These are phyloP conservation scores for Chlorophyllum brunneum DNA, from an alignment of 768 basidiomycete genomes.

Conservation along the genomic window DNA sequence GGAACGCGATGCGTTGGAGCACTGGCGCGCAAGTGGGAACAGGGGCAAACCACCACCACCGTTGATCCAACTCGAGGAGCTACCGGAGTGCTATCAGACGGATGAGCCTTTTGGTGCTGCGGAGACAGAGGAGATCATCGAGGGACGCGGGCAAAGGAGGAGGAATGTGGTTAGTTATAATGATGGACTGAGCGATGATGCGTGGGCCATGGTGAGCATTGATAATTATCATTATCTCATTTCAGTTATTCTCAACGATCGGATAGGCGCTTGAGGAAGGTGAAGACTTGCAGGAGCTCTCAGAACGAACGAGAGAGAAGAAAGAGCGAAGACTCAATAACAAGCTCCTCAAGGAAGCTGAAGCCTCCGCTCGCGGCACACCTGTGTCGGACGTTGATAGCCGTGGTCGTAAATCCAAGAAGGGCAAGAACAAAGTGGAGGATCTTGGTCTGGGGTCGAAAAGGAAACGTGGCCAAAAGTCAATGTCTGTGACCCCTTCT, in stretches of 20 bases:
- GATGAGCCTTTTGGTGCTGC: slow-evolving; percentile 73
- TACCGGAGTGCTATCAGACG: slow-evolving; percentile 88
- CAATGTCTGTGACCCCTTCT: slow-evolving; percentile 75
- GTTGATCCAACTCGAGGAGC: slow-evolving; percentile 83
- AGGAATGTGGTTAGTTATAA: slow-evolving; percentile 88
- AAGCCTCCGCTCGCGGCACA: slow-evolving; percentile 59
- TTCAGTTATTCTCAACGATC: not conserved
- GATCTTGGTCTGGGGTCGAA: slow-evolving; percentile 55
- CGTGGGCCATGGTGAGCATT: slow-evolving; percentile 75
- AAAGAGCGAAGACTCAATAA: slow-evolving; percentile 60
- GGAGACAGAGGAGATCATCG: slow-evolving; percentile 58
- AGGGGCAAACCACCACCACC: slow-evolving; percentile 73
- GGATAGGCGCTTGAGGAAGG: slow-evolving; percentile 75
- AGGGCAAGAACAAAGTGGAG: slow-evolving; percentile 60
- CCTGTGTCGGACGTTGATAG: slow-evolving; percentile 60
- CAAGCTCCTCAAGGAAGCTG: slow-evolving; percentile 55
- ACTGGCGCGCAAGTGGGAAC: slow-evolving; percentile 71
- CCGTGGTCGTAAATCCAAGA: slow-evolving; percentile 60
- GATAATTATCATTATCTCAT: not conserved
- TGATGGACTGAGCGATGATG: slow-evolving; percentile 91
- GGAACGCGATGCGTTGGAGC: slow-evolving; percentile 57
- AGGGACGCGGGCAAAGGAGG: slow-evolving; percentile 84
- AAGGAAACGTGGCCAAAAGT: slow-evolving; percentile 73
- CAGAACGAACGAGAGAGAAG: slow-evolving; percentile 60
- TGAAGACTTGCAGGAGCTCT: slow-evolving; percentile 72